phyloP scores from a whole-genome alignment of 148 eudicot species.

The Fallopia convolvulus region DNA sequence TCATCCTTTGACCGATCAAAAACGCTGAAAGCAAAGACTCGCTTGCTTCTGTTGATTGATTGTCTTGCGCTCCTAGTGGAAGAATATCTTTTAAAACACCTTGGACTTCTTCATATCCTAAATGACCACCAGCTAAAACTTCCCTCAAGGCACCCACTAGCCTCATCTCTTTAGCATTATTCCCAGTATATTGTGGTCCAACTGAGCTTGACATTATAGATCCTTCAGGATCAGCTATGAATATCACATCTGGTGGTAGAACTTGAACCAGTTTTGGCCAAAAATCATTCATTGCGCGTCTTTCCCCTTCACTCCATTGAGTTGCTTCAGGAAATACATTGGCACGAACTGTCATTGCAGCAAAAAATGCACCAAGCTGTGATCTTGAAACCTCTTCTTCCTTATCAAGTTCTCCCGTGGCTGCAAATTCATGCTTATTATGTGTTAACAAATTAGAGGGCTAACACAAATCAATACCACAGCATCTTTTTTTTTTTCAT shows the following conservation, averaged over 20 bases:
- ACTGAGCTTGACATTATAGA: slow-evolving; percentile 82
- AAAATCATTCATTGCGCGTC: slow-evolving; percentile 66
- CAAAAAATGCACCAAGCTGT: slow-evolving; percentile 95
- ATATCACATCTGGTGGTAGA: slow-evolving; percentile 73
- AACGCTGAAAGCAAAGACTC: slow-evolving; percentile 91
- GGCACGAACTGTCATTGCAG: slow-evolving; percentile 92
- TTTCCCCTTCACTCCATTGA: slow-evolving; percentile 98
- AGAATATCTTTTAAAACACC: slow-evolving; percentile 87
- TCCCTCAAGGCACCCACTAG: slow-evolving; percentile 94
- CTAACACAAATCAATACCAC: background rate
- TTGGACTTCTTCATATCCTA: slow-evolving; percentile 96
- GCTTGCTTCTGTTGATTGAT: slow-evolving; percentile 39
- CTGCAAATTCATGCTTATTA: slow-evolving; percentile 35
- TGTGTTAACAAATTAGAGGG: background rate
- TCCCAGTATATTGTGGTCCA: slow-evolving; percentile 83
- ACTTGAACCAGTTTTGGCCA: slow-evolving; percentile 82
- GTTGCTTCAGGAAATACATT: slow-evolving; percentile 91
- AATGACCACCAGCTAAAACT: slow-evolving; percentile 93
- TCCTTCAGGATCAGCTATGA: slow-evolving; percentile 97
- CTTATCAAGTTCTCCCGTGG: slow-evolving; percentile 78
- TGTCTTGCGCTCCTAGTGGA: slow-evolving; percentile 39
- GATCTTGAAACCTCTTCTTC: slow-evolving; percentile 70
- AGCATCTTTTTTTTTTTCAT: background rate
- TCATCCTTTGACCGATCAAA: slow-evolving; percentile 96
- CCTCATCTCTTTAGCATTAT: slow-evolving; percentile 80